Percentiles rank a stretch among this genome's conserved stretches.
Evolutionary conservation across 257 asterid genomes (phyloP).

Genomic region (Osmanthus fragrans): DNA sequence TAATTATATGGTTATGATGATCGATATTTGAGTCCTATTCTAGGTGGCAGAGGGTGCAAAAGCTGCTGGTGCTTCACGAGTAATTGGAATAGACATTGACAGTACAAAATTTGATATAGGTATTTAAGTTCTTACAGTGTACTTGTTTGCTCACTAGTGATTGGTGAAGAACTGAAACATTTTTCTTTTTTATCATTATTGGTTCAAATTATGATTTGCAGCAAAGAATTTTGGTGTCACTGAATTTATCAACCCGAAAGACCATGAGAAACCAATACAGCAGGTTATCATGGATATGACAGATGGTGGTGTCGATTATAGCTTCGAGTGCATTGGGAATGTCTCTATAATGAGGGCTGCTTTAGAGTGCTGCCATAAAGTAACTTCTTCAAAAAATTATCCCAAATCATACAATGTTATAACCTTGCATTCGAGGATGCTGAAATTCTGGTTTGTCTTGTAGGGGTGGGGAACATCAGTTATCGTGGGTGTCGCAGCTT

Average conservation of each 20-base stretch:
- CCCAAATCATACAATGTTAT: background rate
- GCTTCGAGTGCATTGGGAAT: conserved; percentile 98
- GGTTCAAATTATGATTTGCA: conserved; percentile 25
- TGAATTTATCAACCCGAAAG: conserved; percentile 95
- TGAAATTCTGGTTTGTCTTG: conserved; percentile 19
- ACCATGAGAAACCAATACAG: conserved; percentile 94
- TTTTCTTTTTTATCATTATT: background rate
- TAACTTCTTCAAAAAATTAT: conserved; percentile 18
- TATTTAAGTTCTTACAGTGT: conserved; percentile 18
- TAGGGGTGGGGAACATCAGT: conserved; percentile 99
- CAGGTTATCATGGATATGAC: conserved; percentile 86
- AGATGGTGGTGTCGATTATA: conserved; percentile 98
- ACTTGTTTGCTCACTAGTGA: background rate
- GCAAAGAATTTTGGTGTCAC: conserved; percentile 91
- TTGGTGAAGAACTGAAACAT: background rate
- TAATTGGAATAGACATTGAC: conserved; percentile 95
- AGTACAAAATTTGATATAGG: conserved; percentile 75
- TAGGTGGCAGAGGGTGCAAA: conserved; percentile 99
- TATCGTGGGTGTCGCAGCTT: conserved; percentile 98
- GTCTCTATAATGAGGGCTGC: conserved; percentile 95
- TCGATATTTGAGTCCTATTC: conserved; percentile 17
- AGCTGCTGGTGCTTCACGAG: conserved; percentile 95
- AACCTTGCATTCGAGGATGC: conserved; percentile 10
- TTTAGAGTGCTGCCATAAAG: conserved; percentile 98
- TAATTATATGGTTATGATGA: conserved; percentile 4